Percentiles rank a stretch among this genome's conserved stretches.
Evolutionary conservation across 139 green algal species (phyloP).

Genomic region (Picochlorum costavermella): DNA sequence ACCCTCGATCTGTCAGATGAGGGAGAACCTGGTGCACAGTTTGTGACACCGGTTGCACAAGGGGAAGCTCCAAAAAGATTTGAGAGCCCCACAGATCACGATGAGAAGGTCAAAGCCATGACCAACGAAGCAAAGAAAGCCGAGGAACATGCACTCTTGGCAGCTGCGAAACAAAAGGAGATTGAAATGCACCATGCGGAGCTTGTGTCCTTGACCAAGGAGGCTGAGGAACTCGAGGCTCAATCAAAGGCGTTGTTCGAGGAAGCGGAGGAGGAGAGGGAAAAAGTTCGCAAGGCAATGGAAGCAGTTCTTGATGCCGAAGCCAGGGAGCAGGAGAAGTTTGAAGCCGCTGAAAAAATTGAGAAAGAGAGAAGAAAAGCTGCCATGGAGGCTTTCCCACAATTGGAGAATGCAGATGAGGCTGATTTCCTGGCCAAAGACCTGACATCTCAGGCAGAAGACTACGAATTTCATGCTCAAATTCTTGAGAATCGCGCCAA

Average conservation of each 20-base stretch:
- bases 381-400: constrained; percentile 5
- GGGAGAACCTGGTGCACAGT: too few species aligned
- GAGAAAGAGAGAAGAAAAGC: constrained; percentile 22
- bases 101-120: not conserved
- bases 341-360: constrained; percentile 13
- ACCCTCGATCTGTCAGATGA: too few species aligned
- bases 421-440: constrained; percentile 15
- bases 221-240: constrained; percentile 3
- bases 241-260: not conserved
- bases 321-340: not conserved
- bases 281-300: not conserved
- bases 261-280: not conserved
- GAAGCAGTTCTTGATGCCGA: not conserved
- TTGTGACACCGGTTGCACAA: not conserved
- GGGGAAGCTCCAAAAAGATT: not conserved
- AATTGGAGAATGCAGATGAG: not conserved
- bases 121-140: constrained; percentile 4
- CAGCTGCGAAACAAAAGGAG: constrained; percentile 11
- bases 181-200: constrained; percentile 9
- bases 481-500: constrained; percentile 24
- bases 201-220: constrained; percentile 7
- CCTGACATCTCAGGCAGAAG: constrained; percentile 11
- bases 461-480: constrained; percentile 26
- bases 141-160: constrained; percentile 8
- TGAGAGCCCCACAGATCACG: not conserved